Base-by-base conservation (phyloP, 2,329 filamentous ascomycete genomes). In the Stachybotrys echinatus region DNA sequence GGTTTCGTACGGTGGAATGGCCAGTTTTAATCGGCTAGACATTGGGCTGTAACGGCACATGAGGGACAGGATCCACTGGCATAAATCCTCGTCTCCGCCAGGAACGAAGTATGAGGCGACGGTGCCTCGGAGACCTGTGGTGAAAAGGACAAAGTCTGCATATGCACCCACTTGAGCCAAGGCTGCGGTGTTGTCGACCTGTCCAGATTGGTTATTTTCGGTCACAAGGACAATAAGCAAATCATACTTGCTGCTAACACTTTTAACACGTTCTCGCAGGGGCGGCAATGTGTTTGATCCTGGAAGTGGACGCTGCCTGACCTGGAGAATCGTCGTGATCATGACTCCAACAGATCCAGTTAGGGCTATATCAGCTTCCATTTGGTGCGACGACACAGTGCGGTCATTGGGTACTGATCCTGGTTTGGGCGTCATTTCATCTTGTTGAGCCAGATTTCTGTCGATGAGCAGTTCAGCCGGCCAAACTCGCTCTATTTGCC, bases 351-450 rank as follows among this genome's bases (percentile, higher is more conserved):
- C 82, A 0, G 73, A 74, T 0, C 88, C 83, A 0, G 88, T 88
- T 5, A 92, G 58, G 1, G 87, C 79, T 3, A 96, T 66, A 58
- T 96, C 91, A 3, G 88, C 85, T 63, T 90, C 87, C 38, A n/a
- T n/a, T 37, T 17, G 31, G 17, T 37, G 8, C 17, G 31, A 37
- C 31, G 31, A n/a, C 38, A 40, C 8, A 40, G 38, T 20, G 38
- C 38, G 10, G 14, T 34, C n/a, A 14, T 34, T 34, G 10, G 27
- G 14, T 14, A 14, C 27, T 34, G 3, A 8, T 34, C 27, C 27
- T 10, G 3, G 27, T 10, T 34, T 40, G 12, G 19, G 12, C 38
- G 18, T 7, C 8, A 10, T 7, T 10, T 18, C 19, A 18, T n/a
- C n/a, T 10, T 18, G 53, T 37, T 31, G 61, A 5, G 65, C 65